Conservation (phyloP, 2,329 filamentous ascomycete species). For the Cercospora canescens region DNA sequence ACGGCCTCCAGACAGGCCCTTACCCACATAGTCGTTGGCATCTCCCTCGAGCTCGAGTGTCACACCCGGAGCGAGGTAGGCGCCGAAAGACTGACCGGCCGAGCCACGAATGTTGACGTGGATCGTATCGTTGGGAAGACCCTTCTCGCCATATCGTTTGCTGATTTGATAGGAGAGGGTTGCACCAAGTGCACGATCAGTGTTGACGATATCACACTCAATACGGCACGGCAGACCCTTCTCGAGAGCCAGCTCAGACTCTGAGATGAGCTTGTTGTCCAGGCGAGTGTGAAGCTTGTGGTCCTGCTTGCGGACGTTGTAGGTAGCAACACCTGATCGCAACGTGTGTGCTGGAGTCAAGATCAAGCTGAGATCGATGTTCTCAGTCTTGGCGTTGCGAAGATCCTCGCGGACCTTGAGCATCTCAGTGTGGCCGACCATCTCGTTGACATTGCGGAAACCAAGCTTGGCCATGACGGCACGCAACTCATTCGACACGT, state of each 20-base stretch:
- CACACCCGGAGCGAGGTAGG: conserved; percentile 88
- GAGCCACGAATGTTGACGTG: conserved; percentile 97
- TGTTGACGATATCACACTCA: conserved; percentile 95
- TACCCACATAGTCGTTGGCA: conserved; percentile 94
- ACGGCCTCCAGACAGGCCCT: conserved; percentile 89
- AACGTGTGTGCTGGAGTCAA: conserved; percentile 95
- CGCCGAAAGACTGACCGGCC: conserved; percentile 94
- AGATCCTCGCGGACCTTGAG: conserved; percentile 86
- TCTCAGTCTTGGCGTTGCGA: conserved; percentile 82
- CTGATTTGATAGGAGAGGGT: conserved; percentile 96
- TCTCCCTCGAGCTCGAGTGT: conserved; percentile 95
- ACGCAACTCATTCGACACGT: conserved; percentile 90
- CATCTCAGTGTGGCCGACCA: conserved; percentile 90
- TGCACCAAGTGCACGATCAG: conserved; percentile 88
- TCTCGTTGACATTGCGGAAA: conserved; percentile 94
- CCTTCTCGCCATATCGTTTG: conserved; percentile 84
- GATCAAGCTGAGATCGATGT: conserved; percentile 90
- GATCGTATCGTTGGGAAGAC: conserved; percentile 87
- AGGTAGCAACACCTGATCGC: conserved; percentile 89
- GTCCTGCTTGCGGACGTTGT: conserved; percentile 97
- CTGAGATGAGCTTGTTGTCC: conserved; percentile 95
- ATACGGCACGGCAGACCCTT: conserved; percentile 91
- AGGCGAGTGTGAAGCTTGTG: conserved; percentile 89
- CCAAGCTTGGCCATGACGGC: conserved; percentile 96
- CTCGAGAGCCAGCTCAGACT: conserved; percentile 90